These are phyloP conservation scores for Urostyla sp. DNA, from an alignment of 73 alveolate species.

Conservation along the genomic window DNA sequence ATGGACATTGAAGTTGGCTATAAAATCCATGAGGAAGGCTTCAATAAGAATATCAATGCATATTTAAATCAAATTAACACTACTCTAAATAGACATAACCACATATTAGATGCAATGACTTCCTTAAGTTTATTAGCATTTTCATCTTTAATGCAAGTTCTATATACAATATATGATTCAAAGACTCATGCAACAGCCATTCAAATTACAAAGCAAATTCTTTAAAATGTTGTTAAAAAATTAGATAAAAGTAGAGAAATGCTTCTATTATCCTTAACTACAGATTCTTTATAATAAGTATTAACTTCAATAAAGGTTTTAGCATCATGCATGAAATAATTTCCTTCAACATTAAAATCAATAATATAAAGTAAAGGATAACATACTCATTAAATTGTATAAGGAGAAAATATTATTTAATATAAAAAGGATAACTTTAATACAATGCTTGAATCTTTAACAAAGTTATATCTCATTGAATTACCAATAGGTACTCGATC, in stretches of 20 bases:
- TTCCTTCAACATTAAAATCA: conserved; percentile 17
- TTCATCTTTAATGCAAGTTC: background rate
- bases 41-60: conserved; percentile 13
- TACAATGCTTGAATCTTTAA: background rate
- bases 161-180: conserved; percentile 5
- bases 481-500: too few species aligned
- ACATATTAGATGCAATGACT: background rate
- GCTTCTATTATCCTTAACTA: background rate
- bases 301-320: conserved; percentile 2
- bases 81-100: conserved; percentile 9
- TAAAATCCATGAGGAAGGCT: background rate
- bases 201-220: conserved; percentile 18
- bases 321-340: background rate
- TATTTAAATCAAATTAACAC: conserved; percentile 9
- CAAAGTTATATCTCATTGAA: background rate
- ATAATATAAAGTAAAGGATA: conserved; percentile 6
- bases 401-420: too few species aligned
- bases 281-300: background rate
- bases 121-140: conserved; percentile 10
- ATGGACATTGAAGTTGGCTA: background rate
- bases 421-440: conserved; percentile 29
- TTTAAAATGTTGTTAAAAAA: background rate
- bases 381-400: too few species aligned
- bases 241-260: background rate
- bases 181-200: conserved; percentile 34